A percentile compares a stretch with the other conserved stretches of the same genome.
These are phyloP conservation scores for Ormosia semicastrata DNA, from an alignment of 306 rosid genomes.

Conservation along the genomic window DNA sequence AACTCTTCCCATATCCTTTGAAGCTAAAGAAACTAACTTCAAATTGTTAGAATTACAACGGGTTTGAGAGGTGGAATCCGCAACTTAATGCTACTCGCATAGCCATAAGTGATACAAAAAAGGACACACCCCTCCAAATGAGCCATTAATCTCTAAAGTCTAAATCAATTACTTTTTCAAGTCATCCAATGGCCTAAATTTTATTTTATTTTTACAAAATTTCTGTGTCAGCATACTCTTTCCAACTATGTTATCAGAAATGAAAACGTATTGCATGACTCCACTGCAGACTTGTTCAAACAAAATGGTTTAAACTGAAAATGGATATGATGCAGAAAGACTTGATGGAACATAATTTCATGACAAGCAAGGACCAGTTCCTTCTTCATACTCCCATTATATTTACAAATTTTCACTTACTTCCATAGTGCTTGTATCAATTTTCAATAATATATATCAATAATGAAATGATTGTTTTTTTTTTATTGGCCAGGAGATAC, in stretches of 20 bases:
- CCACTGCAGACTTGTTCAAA: background rate
- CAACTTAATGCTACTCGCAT: background rate
- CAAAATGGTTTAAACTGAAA: background rate
- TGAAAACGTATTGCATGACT: background rate
- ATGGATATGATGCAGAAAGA: background rate
- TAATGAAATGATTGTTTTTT: background rate
- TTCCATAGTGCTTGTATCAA: background rate
- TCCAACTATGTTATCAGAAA: too few species aligned
- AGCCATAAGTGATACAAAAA: background rate
- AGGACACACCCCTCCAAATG: background rate
- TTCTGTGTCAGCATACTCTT: too few species aligned
- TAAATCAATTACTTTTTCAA: background rate
- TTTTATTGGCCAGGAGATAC: background rate
- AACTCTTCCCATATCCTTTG: background rate
- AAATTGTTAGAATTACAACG: background rate
- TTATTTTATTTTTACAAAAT: too few species aligned
- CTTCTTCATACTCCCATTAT: background rate
- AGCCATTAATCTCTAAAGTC: background rate
- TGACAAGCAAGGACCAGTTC: background rate
- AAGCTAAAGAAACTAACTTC: background rate
- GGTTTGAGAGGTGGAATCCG: background rate
- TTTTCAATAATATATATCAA: background rate
- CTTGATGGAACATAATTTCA: background rate
- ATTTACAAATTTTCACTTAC: background rate
- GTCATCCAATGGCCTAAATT: background rate